Conservation (phyloP, 208 protist genomes). For the Crithidia brevicula region DNA sequence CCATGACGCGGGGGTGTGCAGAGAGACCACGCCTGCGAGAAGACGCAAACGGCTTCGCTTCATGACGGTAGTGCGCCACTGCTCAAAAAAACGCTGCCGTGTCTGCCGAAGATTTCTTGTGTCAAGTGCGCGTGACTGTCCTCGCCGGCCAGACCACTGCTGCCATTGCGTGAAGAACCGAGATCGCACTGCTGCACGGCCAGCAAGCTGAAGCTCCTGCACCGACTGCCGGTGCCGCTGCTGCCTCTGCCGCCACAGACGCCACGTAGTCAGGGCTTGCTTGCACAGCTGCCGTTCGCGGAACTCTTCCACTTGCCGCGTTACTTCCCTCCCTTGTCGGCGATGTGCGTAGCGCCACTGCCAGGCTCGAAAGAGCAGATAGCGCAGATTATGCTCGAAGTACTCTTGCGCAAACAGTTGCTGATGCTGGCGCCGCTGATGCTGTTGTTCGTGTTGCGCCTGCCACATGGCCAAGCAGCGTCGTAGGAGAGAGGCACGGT, state of each 20-base stretch:
- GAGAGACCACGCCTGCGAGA: neutral
- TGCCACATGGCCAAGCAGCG: constrained; percentile 35
- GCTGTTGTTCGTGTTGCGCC: neutral
- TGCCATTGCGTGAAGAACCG: constrained; percentile 13
- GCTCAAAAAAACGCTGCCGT: neutral
- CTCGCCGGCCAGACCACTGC: neutral
- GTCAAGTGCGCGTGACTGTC: neutral
- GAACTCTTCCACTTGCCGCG: neutral
- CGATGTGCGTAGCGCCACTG: constrained; percentile 44
- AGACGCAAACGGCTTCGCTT: neutral
- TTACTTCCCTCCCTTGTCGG: neutral
- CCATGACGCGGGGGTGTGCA: constrained; percentile 15
- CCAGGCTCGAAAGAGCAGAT: constrained; percentile 70
- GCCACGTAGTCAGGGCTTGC: neutral
- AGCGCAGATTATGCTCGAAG: constrained; percentile 35
- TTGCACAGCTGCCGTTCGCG: neutral
- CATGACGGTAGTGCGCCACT: neutral
- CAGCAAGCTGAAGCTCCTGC: neutral
- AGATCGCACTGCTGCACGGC: neutral
- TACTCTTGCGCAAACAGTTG: constrained; percentile 40
- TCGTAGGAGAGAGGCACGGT: constrained; percentile 27
- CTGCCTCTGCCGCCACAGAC: constrained; percentile 6
- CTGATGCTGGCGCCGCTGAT: constrained; percentile 15
- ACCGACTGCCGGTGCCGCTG: neutral
- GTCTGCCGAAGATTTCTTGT: neutral